Percentiles rank a stretch among this genome's conserved stretches.
Conservation (phyloP, 2,329 filamentous ascomycete species). For the Geosmithia morbida region DNA sequence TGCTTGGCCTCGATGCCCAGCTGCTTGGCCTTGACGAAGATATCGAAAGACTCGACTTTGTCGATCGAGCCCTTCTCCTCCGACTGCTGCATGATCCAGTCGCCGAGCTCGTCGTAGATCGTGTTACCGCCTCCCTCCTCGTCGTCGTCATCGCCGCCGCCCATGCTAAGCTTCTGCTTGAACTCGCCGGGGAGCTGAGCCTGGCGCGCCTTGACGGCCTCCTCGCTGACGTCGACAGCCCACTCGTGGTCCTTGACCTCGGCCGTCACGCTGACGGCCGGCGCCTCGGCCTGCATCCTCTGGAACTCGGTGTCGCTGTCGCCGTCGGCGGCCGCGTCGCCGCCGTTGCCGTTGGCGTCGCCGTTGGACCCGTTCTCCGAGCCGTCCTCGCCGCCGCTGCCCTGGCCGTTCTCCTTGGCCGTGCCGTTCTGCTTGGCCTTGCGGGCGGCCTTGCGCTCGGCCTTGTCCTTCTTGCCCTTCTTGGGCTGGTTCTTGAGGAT, state of each 20-base stretch:
- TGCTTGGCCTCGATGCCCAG: constrained; percentile 90
- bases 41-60: constrained; percentile 74
- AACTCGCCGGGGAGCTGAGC: constrained; percentile 88
- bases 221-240: constrained; percentile 93
- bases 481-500: constrained; percentile 89
- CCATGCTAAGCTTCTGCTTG: constrained; percentile 78
- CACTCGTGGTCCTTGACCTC: constrained; percentile 78
- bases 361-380: constrained; percentile 1
- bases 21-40: constrained; percentile 95
- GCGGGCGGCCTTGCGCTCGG: constrained; percentile 78
- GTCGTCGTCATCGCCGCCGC: constrained; percentile 60
- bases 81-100: constrained; percentile 72
- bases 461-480: constrained; percentile 97
- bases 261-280: constrained; percentile 31
- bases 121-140: constrained; percentile 64
- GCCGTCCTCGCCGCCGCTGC: constrained; percentile 41
- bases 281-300: constrained; percentile 53
- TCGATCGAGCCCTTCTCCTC: constrained; percentile 58
- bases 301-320: constrained; percentile 78
- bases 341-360: constrained; percentile 35
- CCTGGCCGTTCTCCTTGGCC: constrained; percentile 40
- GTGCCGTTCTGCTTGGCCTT: constrained; percentile 69
- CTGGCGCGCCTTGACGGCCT: constrained; percentile 87
- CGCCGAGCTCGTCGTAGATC: constrained; percentile 79
- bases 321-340: constrained; percentile 24